Base-by-base conservation (phyloP, 2,329 filamentous ascomycete genomes). In the Harringtonia aguacate region DNA sequence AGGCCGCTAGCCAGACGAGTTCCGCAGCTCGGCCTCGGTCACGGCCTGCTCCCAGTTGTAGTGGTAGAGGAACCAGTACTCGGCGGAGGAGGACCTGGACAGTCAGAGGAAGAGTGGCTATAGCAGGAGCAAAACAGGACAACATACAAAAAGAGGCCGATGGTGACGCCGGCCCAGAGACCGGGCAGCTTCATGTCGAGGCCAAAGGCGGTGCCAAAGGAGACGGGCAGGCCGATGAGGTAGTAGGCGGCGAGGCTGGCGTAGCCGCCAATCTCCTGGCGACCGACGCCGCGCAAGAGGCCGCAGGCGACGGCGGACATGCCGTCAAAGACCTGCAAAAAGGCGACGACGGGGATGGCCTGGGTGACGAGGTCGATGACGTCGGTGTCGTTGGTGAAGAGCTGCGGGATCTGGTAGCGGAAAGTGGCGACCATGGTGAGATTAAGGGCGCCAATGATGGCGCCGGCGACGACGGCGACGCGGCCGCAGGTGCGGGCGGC, bases 241-340 rank as follows among this genome's bases (percentile, higher is more conserved):
- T 97, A 98, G 65, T 95, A 95, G 20, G 82, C 81, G 40, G 87
- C 77, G 3, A 97, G 65, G 56, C 92, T 94, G 8, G 89, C 81
- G 54, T 90, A 95, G 0, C 90, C 89, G 13, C 90, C 90, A 45
- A 97, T 80, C 50, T 87, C 81, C 62, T 97, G 90, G 46, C 85
- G 78, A 3, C 92, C 92, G 15, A 97, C 75, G 13, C 90, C 90
- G 35, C 92, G 76, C 24, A 97, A 72, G 33, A 95, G 72, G 24
- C 89, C 90, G 56, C 92, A 89, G 46, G 85, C 87, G 33, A 82
- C 82, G 4, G 84, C 77, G 0, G 85, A 79, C 17, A 94, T 61
- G 1, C 84, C 80, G 61, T 98, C 90, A 54, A 94, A 89, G 21
- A 95, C 73, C 60, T 97, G 89, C 71, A 95, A 94, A 2, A 86